Evolutionary conservation across 371 early-diverging fungal species (phyloP).

Genomic region (Globomyces sp.): DNA sequence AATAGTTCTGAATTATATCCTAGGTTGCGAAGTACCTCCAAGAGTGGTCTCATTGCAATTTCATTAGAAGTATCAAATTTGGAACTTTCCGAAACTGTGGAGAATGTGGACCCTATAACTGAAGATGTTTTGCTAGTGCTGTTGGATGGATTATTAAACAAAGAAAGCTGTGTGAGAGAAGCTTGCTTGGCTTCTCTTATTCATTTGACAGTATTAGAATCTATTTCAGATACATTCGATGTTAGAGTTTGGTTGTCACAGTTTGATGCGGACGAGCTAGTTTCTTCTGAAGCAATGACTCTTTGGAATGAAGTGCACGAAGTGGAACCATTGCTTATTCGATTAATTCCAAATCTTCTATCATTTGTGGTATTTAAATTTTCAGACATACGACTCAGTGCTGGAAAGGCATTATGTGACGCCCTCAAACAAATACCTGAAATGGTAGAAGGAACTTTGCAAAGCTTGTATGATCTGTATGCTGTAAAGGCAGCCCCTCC

Average conservation of each 20-base stretch:
- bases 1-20: conserved; percentile 67
- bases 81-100: conserved; percentile 48
- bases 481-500: conserved; percentile 68
- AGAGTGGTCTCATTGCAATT: conserved; percentile 64
- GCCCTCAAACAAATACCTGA: conserved; percentile 33
- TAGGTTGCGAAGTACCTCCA: conserved; percentile 63
- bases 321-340: conserved; percentile 67
- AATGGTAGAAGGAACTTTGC: background rate
- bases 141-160: conserved; percentile 67
- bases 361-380: conserved; percentile 59
- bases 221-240: conserved; percentile 30
- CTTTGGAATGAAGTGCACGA: conserved; percentile 66
- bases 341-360: conserved; percentile 50
- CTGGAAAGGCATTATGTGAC: conserved; percentile 63
- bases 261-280: conserved; percentile 61
- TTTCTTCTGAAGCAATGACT: conserved; percentile 65
- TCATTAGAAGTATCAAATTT: conserved; percentile 52
- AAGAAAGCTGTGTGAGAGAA: conserved; percentile 74
- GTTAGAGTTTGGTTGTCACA: conserved; percentile 38
- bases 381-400: conserved; percentile 64
- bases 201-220: conserved; percentile 34
- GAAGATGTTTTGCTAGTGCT: conserved; percentile 44
- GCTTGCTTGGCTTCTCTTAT: conserved; percentile 76
- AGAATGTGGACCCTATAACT: conserved; percentile 12
- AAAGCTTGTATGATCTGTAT: conserved; percentile 32